phyloP scores from a whole-genome alignment of 2,329 filamentous ascomycete species.

The Xenoacremonium recifei region DNA sequence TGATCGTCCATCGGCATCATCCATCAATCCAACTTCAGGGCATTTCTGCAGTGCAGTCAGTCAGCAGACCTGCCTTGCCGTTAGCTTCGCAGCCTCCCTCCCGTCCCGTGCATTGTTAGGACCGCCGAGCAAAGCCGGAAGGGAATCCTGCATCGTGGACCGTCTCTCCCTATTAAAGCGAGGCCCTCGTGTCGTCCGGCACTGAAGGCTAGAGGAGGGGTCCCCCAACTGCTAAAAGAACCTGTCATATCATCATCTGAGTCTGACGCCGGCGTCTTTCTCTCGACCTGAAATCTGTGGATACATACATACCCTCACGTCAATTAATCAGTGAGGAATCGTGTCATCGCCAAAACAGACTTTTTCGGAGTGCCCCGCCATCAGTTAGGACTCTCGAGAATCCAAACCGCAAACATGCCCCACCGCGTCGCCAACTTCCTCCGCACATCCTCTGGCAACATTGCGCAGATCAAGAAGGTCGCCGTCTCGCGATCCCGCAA shows the following conservation, averaged over 20 bases:
- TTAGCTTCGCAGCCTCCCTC: background rate
- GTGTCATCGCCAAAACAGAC: background rate
- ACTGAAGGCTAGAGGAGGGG: background rate
- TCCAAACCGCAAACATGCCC: slow-evolving; percentile 46
- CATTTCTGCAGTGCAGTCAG: background rate
- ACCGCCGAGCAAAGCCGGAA: background rate
- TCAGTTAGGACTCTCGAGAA: background rate
- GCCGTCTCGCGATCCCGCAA: slow-evolving; percentile 29
- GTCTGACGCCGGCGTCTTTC: background rate
- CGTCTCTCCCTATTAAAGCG: background rate
- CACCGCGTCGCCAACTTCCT: slow-evolving; percentile 58
- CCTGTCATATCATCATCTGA: no score
- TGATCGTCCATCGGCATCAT: background rate
- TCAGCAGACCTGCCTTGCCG: background rate
- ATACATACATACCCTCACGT: background rate
- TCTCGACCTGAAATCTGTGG: background rate
- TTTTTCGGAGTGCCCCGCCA: background rate
- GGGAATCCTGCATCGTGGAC: background rate
- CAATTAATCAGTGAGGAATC: background rate
- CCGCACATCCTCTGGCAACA: slow-evolving; percentile 54
- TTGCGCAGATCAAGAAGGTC: slow-evolving; percentile 47
- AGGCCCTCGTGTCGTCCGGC: slow-evolving; percentile 1
- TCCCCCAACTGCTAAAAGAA: background rate
- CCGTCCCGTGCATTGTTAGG: background rate
- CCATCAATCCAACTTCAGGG: background rate